These are phyloP conservation scores for Neofusicoccum parvum DNA, from an alignment of 2,329 filamentous ascomycete species.

Conservation along the genomic window DNA sequence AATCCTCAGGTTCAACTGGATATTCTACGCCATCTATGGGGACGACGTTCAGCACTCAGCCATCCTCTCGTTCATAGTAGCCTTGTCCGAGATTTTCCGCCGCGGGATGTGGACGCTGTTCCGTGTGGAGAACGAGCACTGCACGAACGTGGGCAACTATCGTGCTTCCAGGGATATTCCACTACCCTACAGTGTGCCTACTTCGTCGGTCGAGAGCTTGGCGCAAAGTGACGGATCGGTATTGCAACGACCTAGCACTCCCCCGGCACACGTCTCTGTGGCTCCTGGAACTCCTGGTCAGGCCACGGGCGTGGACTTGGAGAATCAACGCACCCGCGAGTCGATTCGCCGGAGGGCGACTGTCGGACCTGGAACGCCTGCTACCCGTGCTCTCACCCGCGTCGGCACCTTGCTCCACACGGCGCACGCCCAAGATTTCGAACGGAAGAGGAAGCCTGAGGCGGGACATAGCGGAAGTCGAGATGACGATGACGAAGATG, in stretches of 20 bases:
- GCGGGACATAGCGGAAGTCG: constrained; percentile 34
- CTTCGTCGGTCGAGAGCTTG: constrained; percentile 17
- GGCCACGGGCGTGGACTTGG: constrained; percentile 20
- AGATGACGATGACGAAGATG: constrained; percentile 29
- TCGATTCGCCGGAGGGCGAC: constrained; percentile 29
- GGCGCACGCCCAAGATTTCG: constrained; percentile 90
- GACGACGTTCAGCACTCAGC: constrained; percentile 81
- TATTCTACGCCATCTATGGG: constrained; percentile 86
- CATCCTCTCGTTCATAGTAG: constrained; percentile 76
- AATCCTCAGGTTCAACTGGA: constrained; percentile 88
- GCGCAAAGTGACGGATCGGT: neutral
- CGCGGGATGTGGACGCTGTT: constrained; percentile 90
- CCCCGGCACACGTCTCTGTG: neutral
- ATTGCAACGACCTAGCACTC: neutral
- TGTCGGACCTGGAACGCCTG: constrained; percentile 30
- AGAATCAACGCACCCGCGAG: constrained; percentile 17
- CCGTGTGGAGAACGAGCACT: constrained; percentile 97
- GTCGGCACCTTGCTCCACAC: constrained; percentile 73
- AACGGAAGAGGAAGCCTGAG: constrained; percentile 67
- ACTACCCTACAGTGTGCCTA: constrained; percentile 70
- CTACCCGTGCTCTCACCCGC: constrained; percentile 49
- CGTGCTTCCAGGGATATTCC: constrained; percentile 87
- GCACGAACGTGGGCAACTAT: constrained; percentile 76
- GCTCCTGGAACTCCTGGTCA: neutral
- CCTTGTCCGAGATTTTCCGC: constrained; percentile 77